Evolutionary conservation across 2,329 filamentous ascomycete species (phyloP), one percentile per base, ranked within the genome.

Genomic region (Fusarium foetens): DNA sequence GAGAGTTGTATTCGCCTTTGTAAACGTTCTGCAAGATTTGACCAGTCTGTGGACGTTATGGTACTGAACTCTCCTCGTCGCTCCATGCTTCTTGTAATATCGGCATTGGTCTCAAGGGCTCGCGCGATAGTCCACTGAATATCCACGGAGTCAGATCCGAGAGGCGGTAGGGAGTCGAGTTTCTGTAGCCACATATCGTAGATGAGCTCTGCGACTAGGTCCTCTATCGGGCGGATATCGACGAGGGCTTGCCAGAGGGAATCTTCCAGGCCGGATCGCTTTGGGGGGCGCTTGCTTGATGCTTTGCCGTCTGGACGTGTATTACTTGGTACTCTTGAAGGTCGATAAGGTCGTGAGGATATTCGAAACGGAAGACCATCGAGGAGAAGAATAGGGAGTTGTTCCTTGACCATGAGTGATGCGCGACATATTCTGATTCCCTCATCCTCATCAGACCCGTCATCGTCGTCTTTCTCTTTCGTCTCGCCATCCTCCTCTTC

Each of bases 21-120:
- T 0, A 78, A 57, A 14, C 76, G 70, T 10, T 75, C 66, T 6
- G 71, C 58, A 8, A 79, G 72, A 13, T 51, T 65, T 2, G 59
- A 63, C 77, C 77, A 79, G 54, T 75, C 71, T 11, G 63, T 38
- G 9, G 68, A 70, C 0, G 66, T 66, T 13, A 73, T 63, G 21
- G 53, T 61, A 4, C 58, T 69, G 23, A 70, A 62, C 17, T 68
- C 66, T 29, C 70, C 66, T 13, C 69, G 70, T 7, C 75, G 67
- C 39, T 75, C 69, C 59, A 76, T 68, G 6, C 42, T 58, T 48
- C 68, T 59, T n/a, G 71, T 69, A 1, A 65, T 58, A 45, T 78
- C 77, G 6, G 74, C 70, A 12, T 79, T 79, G 12, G 49, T 55
- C 55, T 80, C 78, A 11, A 80, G 71, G 4, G 76, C 75, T 16